Evolutionary conservation across 306 rosid species (phyloP), one percentile per base, ranked within the genome.

Genomic region (Rosa lucieae): DNA sequence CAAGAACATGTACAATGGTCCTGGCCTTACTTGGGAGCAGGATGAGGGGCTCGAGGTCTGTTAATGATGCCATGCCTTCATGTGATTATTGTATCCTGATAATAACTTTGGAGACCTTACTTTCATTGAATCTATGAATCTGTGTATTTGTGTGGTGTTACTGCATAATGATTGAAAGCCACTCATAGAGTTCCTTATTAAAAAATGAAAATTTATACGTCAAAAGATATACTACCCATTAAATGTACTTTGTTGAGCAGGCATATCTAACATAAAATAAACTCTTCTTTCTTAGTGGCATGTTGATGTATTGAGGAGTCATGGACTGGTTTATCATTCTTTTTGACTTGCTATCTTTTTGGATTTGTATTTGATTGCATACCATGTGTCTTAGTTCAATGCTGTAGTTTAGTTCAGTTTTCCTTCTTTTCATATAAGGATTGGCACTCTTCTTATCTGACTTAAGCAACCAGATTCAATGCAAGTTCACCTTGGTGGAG

Each of bases 31-130:
- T 68, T 94, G 97, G 92, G 98, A 95, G 80, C 98, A 91, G 79
- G 99, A 92, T 58, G 93, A 92, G 86, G 98, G 89, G 90, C 99
- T 95, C 79, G 99, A 95, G 99, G 98, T 95, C 97, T 92, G 97
- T 94, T 88, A 85, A 80, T 82, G 91, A 85, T 86, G 87, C 81
- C 81, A 84, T 78, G 88, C 77, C 83, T 86, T 1, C 78, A 74
- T 84, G 78, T 80, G 82, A 81, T 87, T 84, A 76, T 74, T 76
- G 98, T 94, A 92, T 93, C 98, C 98, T 93, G 78, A 78, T 81
- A 67, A 73, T 80, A 56, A 42, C 56, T 78, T 14, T 78, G 44
- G 49, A 71, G 42, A 48, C 46, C 70, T 79, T 66, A 70, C 69
- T 80, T 21, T 58, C 59, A 23, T 20, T 53, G 56, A 47, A 68